These are phyloP conservation scores for Cryptococcus deneoformans DNA, from an alignment of 1,284 basidiomycete genomes.

Conservation along the genomic window DNA sequence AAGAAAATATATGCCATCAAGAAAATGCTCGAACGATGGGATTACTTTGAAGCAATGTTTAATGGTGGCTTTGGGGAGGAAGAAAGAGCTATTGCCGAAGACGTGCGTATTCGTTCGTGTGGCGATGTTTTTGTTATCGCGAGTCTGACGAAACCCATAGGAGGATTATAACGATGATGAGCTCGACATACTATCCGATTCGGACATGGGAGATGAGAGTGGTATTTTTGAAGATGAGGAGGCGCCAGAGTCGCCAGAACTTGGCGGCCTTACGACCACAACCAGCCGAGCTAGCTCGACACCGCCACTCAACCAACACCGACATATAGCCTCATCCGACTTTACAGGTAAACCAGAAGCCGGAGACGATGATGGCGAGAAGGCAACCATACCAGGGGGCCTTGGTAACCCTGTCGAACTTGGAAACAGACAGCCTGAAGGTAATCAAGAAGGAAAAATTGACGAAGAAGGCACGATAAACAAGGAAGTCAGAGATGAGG, in stretches of 20 bases:
- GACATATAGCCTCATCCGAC: background rate
- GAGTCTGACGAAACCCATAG: too few species aligned
- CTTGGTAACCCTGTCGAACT: background rate
- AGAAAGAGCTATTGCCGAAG: constrained; percentile 23
- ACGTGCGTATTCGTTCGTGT: constrained; percentile 13
- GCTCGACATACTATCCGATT: constrained; percentile 39
- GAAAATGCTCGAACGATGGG: constrained; percentile 63
- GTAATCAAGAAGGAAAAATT: background rate
- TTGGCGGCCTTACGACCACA: background rate
- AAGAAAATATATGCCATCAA: constrained; percentile 57
- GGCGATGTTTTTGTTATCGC: background rate
- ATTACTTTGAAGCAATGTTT: constrained; percentile 63
- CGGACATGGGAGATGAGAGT: constrained; percentile 43
- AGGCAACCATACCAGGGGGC: background rate
- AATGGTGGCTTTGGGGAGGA: constrained; percentile 43
- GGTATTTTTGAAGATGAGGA: background rate
- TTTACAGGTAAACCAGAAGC: background rate
- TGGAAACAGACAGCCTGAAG: background rate
- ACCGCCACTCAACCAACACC: background rate
- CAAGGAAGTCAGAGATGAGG: background rate
- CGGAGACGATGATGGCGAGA: background rate
- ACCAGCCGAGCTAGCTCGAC: background rate
- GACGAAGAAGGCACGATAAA: constrained; percentile 4
- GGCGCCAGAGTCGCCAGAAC: background rate
- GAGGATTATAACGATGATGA: constrained; percentile 21